Conservation (phyloP, 2,329 filamentous ascomycete genomes). For the Colletotrichum godetiae region DNA sequence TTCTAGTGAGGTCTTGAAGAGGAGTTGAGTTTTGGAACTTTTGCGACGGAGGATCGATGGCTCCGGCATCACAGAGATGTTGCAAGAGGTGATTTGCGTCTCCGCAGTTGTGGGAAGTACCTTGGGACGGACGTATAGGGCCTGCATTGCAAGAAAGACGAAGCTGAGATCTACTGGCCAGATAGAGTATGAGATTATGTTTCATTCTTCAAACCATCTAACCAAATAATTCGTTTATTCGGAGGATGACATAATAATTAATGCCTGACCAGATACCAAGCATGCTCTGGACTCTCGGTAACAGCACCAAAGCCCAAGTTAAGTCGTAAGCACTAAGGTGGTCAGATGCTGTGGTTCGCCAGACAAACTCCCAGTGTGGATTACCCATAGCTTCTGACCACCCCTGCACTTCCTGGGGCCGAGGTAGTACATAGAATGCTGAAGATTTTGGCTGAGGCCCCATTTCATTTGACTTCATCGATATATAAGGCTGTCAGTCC, state of each 20-base stretch:
- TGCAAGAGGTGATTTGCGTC: no score
- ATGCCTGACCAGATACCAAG: background rate
- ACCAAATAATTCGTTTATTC: rapidly evolving
- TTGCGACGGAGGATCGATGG: background rate
- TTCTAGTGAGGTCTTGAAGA: background rate
- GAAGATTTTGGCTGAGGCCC: background rate
- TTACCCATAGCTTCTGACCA: background rate
- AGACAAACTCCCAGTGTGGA: background rate
- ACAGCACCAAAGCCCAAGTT: background rate
- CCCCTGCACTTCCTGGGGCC: no score
- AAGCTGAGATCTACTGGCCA: no score
- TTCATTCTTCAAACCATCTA: background rate
- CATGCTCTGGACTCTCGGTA: background rate
- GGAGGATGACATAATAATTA: background rate
- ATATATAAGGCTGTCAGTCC: background rate
- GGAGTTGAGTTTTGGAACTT: background rate
- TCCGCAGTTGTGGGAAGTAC: no score
- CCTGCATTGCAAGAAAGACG: no score
- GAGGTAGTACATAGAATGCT: background rate
- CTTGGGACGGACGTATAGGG: no score
- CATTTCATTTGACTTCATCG: background rate
- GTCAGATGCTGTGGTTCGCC: background rate
- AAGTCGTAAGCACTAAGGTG: background rate
- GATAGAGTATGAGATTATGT: background rate
- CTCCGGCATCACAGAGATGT: no score